These are phyloP conservation scores for Polysphondylium violaceum DNA, from an alignment of 78 protist genomes.

Conservation along the genomic window DNA sequence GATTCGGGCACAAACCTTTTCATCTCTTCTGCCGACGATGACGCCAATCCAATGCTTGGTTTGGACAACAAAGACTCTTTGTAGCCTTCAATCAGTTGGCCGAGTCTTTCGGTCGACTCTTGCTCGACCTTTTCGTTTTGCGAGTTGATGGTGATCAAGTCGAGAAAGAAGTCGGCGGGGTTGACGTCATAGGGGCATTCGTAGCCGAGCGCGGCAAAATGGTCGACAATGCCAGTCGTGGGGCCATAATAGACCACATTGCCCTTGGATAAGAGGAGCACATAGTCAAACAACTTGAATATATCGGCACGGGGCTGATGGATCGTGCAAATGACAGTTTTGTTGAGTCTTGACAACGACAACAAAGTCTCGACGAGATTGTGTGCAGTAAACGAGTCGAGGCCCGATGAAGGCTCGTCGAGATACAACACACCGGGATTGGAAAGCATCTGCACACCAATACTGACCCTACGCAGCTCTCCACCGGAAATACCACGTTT, in stretches of 20 bases:
- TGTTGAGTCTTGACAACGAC: constrained; percentile 17
- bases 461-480: constrained; percentile 81
- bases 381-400: constrained; percentile 77
- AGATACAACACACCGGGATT: constrained; percentile 80
- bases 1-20: constrained; percentile 1
- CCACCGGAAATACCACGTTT: constrained; percentile 92
- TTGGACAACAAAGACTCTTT: not conserved
- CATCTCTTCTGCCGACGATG: not conserved
- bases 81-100: not conserved
- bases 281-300: constrained; percentile 44
- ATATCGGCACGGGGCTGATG: constrained; percentile 42
- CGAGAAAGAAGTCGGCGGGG: constrained; percentile 51
- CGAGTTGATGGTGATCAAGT: constrained; percentile 26
- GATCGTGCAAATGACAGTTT: constrained; percentile 35
- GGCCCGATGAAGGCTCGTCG: constrained; percentile 60
- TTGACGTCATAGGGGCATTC: constrained; percentile 49
- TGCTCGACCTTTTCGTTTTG: constrained; percentile 12
- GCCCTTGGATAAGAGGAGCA: constrained; percentile 48
- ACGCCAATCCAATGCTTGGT: not conserved
- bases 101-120: constrained; percentile 9
- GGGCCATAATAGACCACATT: constrained; percentile 18
- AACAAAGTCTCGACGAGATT: constrained; percentile 34
- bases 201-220: constrained; percentile 31
- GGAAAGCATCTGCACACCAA: constrained; percentile 84
- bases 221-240: not conserved